Evolutionary conservation across 2,329 filamentous ascomycete genomes (phyloP), one percentile per base, ranked within the genome.

Genomic region (Chrysoporthe cubensis): DNA sequence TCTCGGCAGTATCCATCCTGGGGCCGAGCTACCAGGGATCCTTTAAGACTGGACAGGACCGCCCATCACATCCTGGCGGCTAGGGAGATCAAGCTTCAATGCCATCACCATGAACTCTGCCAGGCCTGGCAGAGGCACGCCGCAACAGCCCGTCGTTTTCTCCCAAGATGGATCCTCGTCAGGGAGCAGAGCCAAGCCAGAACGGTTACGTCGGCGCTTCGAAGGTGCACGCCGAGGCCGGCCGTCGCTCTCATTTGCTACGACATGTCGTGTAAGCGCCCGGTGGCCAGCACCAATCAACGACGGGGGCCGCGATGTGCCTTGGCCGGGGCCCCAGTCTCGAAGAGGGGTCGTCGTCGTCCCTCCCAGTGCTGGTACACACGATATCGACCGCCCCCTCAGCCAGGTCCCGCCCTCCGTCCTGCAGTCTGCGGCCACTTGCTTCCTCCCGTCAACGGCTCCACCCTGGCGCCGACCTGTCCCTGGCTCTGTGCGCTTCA

Each of bases 161-260:
- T 14, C 4, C 26, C 52, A 58, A 32, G 43, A 48, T 46, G 44
- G 50, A 37, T 57, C 54, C 54, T 21, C 34, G 34, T 34, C 42
- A 14, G n/a, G 43, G 54, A 59, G 26, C n/a, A 16, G 13, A 52
- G 50, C 50, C 48, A 43, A 61, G 62, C 52, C 57, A 64, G 42
- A 56, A 67, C 59, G 67, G 67, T 69, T 67, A 60, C 57, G 57
- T 50, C 52, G 40, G 67, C 67, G 67, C 67, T 69, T 69, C 57
- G 65, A 54, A 21, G 54, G 46, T 62, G 44, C 46, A 21, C 9
- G 60, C 43, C 60, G 32, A 14, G 32, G 42, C 60, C 50, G 34
- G 40, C 62, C 63, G 62, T 42, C 40, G 44, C 57, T 60, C 44
- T 65, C 54, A 69, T 67, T 67, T 67, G 68, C 65, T 65, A 50